Base-by-base conservation (phyloP, 2,329 filamentous ascomycete genomes). In the Chrysoporthe austroafricana region DNA sequence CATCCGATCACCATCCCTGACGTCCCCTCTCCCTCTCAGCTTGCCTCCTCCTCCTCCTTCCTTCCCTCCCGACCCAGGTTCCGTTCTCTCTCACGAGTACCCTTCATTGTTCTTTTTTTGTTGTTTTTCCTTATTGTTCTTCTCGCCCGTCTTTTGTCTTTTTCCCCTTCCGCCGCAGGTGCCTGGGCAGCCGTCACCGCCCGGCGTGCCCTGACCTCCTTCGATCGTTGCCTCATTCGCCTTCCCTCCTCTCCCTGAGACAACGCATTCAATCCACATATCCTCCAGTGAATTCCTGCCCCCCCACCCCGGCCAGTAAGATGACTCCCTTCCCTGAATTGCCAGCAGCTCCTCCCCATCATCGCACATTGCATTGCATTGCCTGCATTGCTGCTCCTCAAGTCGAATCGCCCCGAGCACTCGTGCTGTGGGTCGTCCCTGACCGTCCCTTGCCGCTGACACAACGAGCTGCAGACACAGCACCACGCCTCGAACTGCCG, bases 381-480 rank as follows among this genome's bases (percentile, higher is more conserved):
- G 66, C 64, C 67, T 70, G 68, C 68, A 68, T 68, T 68, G 44
- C 66, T 64, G 61, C 56, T 66, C 62, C 66, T 63, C 68, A 34
- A 42, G 54, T 60, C 63, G 63, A 59, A 48, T 65, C 44, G 34
- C 56, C 52, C 62, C 58, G 50, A 50, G 36, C 42, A 46, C 50
- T 52, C 14, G 66, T 54, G 58, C 59, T 63, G 68, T 69, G 66
- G 69, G 64, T 59, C 59, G 32, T 66, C 50, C 59, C 59, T 46
- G 60, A 60, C 36, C 57, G 54, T 50, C 58, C 58, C 65, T 66
- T 59, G 57, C 68, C 65, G 63, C 68, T 70, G 63, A 71, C 70
- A 67, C 65, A 69, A 64, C 67, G 67, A 64, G 69, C 64, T 63
- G 52, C 67, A 71, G 70, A 69, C 67, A 69, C 48, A 57, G 54